Conservation (phyloP, 768 basidiomycete genomes). For the Boletus rubescentipes region DNA sequence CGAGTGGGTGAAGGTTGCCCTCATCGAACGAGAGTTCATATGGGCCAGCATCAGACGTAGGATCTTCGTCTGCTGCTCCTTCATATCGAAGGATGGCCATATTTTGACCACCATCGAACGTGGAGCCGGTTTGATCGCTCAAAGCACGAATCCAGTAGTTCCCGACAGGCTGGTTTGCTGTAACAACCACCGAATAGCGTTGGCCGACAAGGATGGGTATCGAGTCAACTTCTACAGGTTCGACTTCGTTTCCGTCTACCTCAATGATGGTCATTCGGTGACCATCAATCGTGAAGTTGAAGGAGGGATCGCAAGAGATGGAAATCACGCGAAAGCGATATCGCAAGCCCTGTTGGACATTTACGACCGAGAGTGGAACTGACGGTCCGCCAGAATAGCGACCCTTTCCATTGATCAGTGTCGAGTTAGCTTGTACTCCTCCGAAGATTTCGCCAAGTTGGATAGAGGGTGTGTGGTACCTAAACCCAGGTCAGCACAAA, state of each 20-base stretch:
- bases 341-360: background rate
- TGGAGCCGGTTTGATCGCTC: constrained; percentile 12
- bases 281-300: constrained; percentile 9
- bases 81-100: constrained; percentile 3
- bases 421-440: background rate
- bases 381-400: constrained; percentile 5
- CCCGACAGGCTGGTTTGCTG: constrained; percentile 41
- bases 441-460: background rate
- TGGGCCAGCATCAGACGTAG: background rate
- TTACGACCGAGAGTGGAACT: constrained; percentile 1
- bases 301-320: background rate
- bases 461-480: constrained; percentile 5
- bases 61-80: background rate
- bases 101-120: constrained; percentile 4
- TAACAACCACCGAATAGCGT: constrained; percentile 30
- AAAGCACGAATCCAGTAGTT: constrained; percentile 56
- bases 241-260: constrained; percentile 1
- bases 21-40: constrained; percentile 1
- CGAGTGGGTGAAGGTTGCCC: background rate
- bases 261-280: constrained; percentile 9
- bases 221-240: background rate
- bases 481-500: background rate
- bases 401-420: constrained; percentile 6
- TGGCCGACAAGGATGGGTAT: background rate
- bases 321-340: constrained; percentile 2